Percentiles rank a stretch among this genome's conserved stretches.
Conservation (phyloP, 768 basidiomycete genomes). For the Mycena chlorophos region DNA sequence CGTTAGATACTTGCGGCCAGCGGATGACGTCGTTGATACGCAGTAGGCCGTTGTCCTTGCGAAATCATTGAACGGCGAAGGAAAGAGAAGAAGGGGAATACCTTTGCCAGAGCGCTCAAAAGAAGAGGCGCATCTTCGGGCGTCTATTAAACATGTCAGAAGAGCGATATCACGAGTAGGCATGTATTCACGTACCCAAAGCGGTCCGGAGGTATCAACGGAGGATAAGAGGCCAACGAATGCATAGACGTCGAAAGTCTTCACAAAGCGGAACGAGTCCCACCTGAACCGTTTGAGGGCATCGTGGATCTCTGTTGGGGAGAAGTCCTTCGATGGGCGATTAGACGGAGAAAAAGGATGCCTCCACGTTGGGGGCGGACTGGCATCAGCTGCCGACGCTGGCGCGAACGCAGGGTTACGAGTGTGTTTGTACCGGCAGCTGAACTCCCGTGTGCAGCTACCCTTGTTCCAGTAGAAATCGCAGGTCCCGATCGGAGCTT, state of each 20-base stretch:
- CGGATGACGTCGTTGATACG: slow-evolving; percentile 51
- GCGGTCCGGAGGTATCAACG: slow-evolving; percentile 36
- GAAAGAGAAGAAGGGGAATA: slow-evolving; percentile 1
- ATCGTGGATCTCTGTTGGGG: slow-evolving; percentile 51
- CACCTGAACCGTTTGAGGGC: slow-evolving; percentile 42
- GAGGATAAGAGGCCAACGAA: slow-evolving; percentile 43
- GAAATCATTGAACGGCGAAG: neutral
- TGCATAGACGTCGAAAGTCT: slow-evolving; percentile 43
- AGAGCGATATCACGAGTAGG: neutral
- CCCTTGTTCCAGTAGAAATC: slow-evolving; percentile 49
- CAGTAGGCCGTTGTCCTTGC: slow-evolving; percentile 49
- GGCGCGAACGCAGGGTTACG: slow-evolving; percentile 14
- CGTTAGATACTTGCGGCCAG: slow-evolving; percentile 43
- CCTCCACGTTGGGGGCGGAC: slow-evolving; percentile 4
- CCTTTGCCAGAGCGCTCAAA: slow-evolving; percentile 2
- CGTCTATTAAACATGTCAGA: slow-evolving; percentile 31
- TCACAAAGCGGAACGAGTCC: slow-evolving; percentile 45
- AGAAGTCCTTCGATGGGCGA: slow-evolving; percentile 27
- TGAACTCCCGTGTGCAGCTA: slow-evolving; percentile 45
- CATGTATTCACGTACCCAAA: slow-evolving; percentile 48
- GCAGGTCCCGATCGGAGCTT: slow-evolving; percentile 42
- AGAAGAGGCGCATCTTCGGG: slow-evolving; percentile 44
- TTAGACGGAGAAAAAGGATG: neutral
- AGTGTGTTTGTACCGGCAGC: slow-evolving; percentile 44
- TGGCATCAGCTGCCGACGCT: neutral